Evolutionary conservation across 2,329 filamentous ascomycete genomes (phyloP).

Genomic region (Botrytis paeoniae): DNA sequence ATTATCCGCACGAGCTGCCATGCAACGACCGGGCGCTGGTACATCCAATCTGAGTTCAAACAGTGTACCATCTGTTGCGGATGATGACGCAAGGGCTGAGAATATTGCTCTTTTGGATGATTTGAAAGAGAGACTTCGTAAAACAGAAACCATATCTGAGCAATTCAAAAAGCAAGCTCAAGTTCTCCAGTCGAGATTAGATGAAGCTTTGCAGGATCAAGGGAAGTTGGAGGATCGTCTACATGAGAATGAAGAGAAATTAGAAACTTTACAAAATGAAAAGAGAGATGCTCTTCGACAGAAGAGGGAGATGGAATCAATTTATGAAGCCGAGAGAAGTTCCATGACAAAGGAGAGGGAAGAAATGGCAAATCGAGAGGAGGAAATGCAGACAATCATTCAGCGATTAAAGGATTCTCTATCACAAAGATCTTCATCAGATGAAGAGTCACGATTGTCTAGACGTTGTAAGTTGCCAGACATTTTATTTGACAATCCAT

Average conservation of each 20-base stretch:
- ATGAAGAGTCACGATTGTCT: slow-evolving; percentile 54
- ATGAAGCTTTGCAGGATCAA: slow-evolving; percentile 81
- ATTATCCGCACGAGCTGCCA: slow-evolving; percentile 70
- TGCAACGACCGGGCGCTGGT: slow-evolving; percentile 51
- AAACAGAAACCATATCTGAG: slow-evolving; percentile 74
- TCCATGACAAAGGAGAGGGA: slow-evolving; percentile 90
- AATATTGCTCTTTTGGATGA: slow-evolving; percentile 78
- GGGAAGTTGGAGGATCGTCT: slow-evolving; percentile 80
- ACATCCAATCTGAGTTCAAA: slow-evolving; percentile 35
- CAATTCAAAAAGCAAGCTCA: slow-evolving; percentile 81
- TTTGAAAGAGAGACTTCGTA: slow-evolving; percentile 75
- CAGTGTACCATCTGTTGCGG: slow-evolving; percentile 46
- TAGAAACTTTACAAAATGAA: slow-evolving; percentile 78
- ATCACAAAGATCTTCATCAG: slow-evolving; percentile 64
- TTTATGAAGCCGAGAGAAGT: slow-evolving; percentile 86
- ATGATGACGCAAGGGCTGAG: slow-evolving; percentile 76
- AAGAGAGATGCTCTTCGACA: slow-evolving; percentile 80
- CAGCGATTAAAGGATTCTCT: slow-evolving; percentile 88
- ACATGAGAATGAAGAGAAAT: slow-evolving; percentile 81
- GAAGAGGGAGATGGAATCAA: slow-evolving; percentile 85
- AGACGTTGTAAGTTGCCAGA: slow-evolving; percentile 52
- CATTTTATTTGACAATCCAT: not conserved
- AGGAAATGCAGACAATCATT: slow-evolving; percentile 87
- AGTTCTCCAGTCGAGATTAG: slow-evolving; percentile 78
- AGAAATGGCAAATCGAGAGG: slow-evolving; percentile 76